Evolutionary conservation across 306 rosid genomes (phyloP), one percentile per base, ranked within the genome.

Genomic region (Quercus suber): DNA sequence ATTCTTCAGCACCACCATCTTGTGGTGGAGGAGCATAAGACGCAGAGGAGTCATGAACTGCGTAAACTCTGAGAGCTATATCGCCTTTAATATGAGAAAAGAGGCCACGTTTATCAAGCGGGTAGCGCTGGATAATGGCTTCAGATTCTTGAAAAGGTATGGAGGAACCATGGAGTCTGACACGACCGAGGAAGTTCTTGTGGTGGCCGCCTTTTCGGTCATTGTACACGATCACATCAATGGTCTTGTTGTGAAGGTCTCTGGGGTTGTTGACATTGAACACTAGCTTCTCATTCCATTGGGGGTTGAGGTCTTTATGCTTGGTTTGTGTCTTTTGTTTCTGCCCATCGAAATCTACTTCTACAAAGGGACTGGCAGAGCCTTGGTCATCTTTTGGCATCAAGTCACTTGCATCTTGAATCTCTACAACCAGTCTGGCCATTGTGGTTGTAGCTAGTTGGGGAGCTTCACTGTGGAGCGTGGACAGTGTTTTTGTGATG

Each of bases 311-410:
- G 74, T 95, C 97, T 55, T 78, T 85, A 79, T 76, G 80, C 58
- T 89, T 95, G 28, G 94, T 90, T 25, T 75, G 89, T 53, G 97
- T 95, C 18, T 86, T 78, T 69, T 89, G 92, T 23, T 37, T 69
- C 57, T 95, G 92, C 15, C 63, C 87, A 51, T 85, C 96, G 63
- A 95, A 91, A 31, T 80, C 74, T 1, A 92, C 87, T 41, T 92
- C 93, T 0, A 90, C 99, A 61, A 82, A 95, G 33, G 99, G 96
- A 78, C 87, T 92, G 0, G 98, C 86, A 19, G 89, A 88, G 19
- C 92, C 97, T n/a, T 88, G 87, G 64, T 89, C 94, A 73, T 94
- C 97, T 81, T 91, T 93, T 51, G 97, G 91, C 90, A 86, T 89
- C 6, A 95, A 92, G 86, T 88, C 92, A 28, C 86, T 77, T 0